phyloP scores from a whole-genome alignment of 306 rosid genomes.

The Glycine soja region DNA sequence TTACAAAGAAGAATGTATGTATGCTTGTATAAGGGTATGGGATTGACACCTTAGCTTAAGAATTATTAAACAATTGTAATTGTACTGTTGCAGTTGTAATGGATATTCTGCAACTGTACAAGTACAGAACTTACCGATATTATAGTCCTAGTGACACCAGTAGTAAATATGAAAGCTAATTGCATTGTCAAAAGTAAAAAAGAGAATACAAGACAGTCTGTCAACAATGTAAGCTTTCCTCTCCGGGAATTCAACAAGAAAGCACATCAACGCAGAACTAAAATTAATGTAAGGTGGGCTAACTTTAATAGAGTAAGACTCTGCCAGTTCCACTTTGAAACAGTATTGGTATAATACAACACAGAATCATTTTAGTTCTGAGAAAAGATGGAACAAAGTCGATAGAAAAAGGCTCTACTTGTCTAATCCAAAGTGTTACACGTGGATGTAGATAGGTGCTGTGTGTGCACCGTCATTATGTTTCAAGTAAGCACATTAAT shows the following conservation, averaged over 20 bases:
- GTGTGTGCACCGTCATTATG: background rate
- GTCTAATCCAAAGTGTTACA: background rate
- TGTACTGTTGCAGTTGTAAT: background rate
- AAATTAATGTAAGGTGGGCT: background rate
- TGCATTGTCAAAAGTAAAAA: too few species aligned
- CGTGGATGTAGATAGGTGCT: background rate
- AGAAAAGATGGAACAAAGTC: constrained; percentile 18
- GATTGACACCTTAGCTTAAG: constrained; percentile 17
- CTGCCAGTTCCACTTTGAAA: constrained; percentile 13
- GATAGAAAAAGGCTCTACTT: background rate
- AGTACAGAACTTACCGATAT: background rate
- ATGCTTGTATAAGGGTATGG: background rate
- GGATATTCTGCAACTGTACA: background rate
- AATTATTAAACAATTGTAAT: background rate
- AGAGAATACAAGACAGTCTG: constrained; percentile 12
- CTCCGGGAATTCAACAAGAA: background rate
- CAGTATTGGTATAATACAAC: background rate
- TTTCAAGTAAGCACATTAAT: constrained; percentile 7
- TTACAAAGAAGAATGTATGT: constrained; percentile 11
- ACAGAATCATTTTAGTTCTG: background rate
- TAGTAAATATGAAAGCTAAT: constrained; percentile 8
- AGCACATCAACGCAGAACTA: background rate
- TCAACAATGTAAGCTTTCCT: constrained; percentile 20
- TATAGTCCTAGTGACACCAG: background rate
- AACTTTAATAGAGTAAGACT: background rate